These are phyloP conservation scores for Kluyveromyces sp. DNA, from an alignment of 1,139 yeast species.

Conservation along the genomic window DNA sequence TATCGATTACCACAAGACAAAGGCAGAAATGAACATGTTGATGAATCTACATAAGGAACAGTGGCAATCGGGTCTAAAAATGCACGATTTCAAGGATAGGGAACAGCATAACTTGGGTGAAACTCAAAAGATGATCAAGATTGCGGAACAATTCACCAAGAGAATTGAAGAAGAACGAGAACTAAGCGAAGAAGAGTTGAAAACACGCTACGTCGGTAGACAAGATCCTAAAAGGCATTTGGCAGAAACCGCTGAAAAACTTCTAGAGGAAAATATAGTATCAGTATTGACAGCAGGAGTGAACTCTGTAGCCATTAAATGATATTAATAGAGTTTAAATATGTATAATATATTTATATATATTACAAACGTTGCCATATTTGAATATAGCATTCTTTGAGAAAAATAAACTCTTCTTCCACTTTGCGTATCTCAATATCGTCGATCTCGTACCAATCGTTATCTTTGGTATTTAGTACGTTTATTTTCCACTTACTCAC, in stretches of 20 bases:
- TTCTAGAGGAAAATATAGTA: constrained; percentile 85
- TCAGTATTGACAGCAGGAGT: constrained; percentile 83
- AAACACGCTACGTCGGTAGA: constrained; percentile 94
- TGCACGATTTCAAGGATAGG: constrained; percentile 69
- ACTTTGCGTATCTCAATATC: constrained; percentile 42
- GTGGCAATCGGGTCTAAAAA: constrained; percentile 89
- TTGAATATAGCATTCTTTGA: constrained; percentile 59
- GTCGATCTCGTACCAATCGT: constrained; percentile 51
- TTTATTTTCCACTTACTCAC: constrained; percentile 46
- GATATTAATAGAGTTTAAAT: constrained; percentile 9
- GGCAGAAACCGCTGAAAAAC: constrained; percentile 75
- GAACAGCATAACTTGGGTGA: constrained; percentile 70
- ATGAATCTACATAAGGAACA: constrained; percentile 89
- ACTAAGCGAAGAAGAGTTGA: constrained; percentile 76
- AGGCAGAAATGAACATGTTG: constrained; percentile 89
- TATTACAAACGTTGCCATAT: constrained; percentile 44
- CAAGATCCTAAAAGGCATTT: constrained; percentile 98
- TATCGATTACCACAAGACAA: constrained; percentile 89
- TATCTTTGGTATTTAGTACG: constrained; percentile 35
- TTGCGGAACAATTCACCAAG: constrained; percentile 84
- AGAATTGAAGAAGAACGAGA: constrained; percentile 92
- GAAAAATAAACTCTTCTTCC: constrained; percentile 52
- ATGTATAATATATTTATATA: neutral
- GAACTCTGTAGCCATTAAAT: constrained; percentile 75
- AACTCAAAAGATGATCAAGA: constrained; percentile 74